phyloP scores from a whole-genome alignment of 805 yeast species.

The Nakazawaea laoshanensis region DNA sequence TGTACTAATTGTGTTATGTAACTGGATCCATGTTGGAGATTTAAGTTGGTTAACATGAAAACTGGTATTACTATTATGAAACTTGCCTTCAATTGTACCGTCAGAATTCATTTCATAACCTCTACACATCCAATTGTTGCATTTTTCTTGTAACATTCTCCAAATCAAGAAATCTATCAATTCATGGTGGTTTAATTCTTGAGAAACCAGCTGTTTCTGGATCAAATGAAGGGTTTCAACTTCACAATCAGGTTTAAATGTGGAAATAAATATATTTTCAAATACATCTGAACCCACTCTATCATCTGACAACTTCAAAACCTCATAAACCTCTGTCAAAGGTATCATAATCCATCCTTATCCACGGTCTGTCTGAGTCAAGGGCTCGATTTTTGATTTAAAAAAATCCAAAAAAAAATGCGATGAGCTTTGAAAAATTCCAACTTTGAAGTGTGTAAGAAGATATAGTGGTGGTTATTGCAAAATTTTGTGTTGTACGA shows the following conservation, averaged over 20 bases:
- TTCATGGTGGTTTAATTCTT: slow-evolving; percentile 18
- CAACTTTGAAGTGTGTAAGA: too few species aligned
- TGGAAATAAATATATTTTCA: too few species aligned
- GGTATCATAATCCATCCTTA: too few species aligned
- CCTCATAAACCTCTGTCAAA: too few species aligned
- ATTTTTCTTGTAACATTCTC: slow-evolving; percentile 20
- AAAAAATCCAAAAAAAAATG: too few species aligned
- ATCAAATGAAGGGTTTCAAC: slow-evolving; percentile 1
- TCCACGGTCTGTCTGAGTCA: too few species aligned
- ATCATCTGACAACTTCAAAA: too few species aligned
- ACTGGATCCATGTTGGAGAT: slow-evolving; percentile 31
- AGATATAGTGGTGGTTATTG: too few species aligned
- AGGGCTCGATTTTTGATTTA: too few species aligned
- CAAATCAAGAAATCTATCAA: slow-evolving; percentile 33
- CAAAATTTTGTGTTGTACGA: neutral
- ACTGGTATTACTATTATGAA: slow-evolving; percentile 26
- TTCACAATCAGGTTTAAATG: too few species aligned
- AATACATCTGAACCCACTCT: too few species aligned
- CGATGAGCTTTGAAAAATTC: too few species aligned
- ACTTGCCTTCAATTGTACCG: slow-evolving; percentile 12
- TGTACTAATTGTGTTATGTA: slow-evolving; percentile 32
- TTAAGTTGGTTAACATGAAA: slow-evolving; percentile 33
- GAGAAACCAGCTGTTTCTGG: slow-evolving; percentile 1
- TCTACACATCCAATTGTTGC: slow-evolving; percentile 27
- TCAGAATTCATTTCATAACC: slow-evolving; percentile 33